Evolutionary conservation across 345 rosid species (phyloP).

Genomic region (Salix caprea): DNA sequence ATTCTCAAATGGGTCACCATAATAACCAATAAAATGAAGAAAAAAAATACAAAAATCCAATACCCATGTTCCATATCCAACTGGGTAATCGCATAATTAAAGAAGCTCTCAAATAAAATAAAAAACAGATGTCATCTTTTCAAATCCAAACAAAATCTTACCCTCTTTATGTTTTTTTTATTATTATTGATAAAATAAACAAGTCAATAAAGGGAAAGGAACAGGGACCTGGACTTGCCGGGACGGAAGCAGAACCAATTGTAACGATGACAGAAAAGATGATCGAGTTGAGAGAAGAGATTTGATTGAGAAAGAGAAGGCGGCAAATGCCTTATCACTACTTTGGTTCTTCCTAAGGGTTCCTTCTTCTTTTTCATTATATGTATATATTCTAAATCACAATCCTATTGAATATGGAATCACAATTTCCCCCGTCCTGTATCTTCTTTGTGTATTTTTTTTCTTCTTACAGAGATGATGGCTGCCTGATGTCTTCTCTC

Average conservation of each 20-base stretch:
- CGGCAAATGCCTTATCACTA: slow-evolving; percentile 70
- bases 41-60: neutral
- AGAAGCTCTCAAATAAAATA: neutral
- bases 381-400: too few relatives aligned
- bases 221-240: slow-evolving; percentile 46
- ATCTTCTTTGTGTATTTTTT: too few relatives aligned
- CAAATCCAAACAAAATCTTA: neutral
- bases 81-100: neutral
- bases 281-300: slow-evolving; percentile 51
- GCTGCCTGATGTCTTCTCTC: too few relatives aligned
- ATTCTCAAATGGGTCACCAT: neutral
- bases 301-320: slow-evolving; percentile 59
- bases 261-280: slow-evolving; percentile 53
- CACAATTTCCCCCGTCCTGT: too few relatives aligned
- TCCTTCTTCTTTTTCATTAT: slow-evolving; percentile 42
- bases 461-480: too few relatives aligned
- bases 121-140: too few relatives aligned
- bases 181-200: neutral
- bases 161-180: too few relatives aligned
- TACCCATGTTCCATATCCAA: neutral
- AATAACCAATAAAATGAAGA: neutral
- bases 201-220: neutral
- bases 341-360: slow-evolving; percentile 47
- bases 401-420: too few relatives aligned
- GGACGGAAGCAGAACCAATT: slow-evolving; percentile 52